These are phyloP conservation scores for Cladosporium sp. DNA, from an alignment of 2,329 filamentous ascomycete genomes.

Conservation along the genomic window DNA sequence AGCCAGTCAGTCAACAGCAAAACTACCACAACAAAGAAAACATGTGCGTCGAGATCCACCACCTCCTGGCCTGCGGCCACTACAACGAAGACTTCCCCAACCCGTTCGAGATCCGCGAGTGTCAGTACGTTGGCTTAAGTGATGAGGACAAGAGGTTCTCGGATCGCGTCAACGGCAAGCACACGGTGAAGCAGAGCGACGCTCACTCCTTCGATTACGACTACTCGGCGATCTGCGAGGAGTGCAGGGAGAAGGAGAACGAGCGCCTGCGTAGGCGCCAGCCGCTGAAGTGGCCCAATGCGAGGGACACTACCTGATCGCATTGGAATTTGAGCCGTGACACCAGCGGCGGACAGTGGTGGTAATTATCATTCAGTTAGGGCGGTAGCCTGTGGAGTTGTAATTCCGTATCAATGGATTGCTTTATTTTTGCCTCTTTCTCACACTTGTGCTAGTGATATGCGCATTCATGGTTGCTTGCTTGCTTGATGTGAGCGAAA, in stretches of 20 bases:
- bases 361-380: not conserved
- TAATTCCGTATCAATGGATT: not conserved
- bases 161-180: slow-evolving; percentile 9
- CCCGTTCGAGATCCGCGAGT: not conserved
- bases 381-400: not conserved
- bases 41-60: slow-evolving; percentile 6
- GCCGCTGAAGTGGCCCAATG: slow-evolving; percentile 8
- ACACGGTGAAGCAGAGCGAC: not conserved
- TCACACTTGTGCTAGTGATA: not conserved
- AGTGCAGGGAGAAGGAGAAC: slow-evolving; percentile 13
- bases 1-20: not conserved
- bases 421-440: not conserved
- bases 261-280: not conserved
- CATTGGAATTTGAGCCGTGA: not conserved
- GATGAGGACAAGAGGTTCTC: not conserved
- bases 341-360: not conserved
- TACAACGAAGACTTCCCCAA: not conserved
- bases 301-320: slow-evolving; percentile 17
- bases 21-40: not conserved
- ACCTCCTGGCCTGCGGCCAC: slow-evolving; percentile 14
- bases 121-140: not conserved
- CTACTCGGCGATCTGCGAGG: slow-evolving; percentile 6
- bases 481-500: not conserved
- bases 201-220: not conserved
- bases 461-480: not conserved